Conservation (phyloP, 768 basidiomycete genomes). For the Rhizopogon vesiculosus region DNA sequence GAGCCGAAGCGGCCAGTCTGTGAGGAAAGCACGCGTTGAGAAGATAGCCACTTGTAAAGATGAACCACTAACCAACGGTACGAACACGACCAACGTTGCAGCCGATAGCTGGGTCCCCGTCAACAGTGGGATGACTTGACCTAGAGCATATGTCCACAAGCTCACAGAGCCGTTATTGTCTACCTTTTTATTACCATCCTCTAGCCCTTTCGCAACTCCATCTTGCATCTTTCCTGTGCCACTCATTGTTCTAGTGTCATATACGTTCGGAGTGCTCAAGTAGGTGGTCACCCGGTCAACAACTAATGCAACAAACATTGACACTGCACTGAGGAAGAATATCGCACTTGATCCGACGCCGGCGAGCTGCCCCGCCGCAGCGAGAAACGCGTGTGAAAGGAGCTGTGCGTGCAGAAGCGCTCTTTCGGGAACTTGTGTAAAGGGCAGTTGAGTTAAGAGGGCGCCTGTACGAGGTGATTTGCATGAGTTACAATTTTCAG, state of each 20-base stretch:
- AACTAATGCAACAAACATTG: slow-evolving; percentile 53
- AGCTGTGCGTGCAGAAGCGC: slow-evolving; percentile 52
- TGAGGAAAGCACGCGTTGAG: not conserved
- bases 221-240: not conserved
- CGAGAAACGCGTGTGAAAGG: slow-evolving; percentile 52
- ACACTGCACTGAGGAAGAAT: slow-evolving; percentile 58
- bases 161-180: slow-evolving; percentile 35
- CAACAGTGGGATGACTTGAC: slow-evolving; percentile 48
- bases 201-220: slow-evolving; percentile 2
- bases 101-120: slow-evolving; percentile 53
- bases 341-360: slow-evolving; percentile 75
- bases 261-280: slow-evolving; percentile 14
- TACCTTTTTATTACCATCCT: not conserved
- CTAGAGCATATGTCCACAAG: slow-evolving; percentile 61
- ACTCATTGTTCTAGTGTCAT: not conserved
- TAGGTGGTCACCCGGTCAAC: slow-evolving; percentile 40
- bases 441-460: slow-evolving; percentile 55
- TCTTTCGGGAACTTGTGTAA: slow-evolving; percentile 24
- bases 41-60: not conserved
- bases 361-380: slow-evolving; percentile 55
- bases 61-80: slow-evolving; percentile 63
- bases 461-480: slow-evolving; percentile 39
- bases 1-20: slow-evolving; percentile 81
- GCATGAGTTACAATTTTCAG: not conserved
- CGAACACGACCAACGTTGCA: slow-evolving; percentile 79